A percentile compares a stretch with the other conserved stretches of the same genome.
These are phyloP conservation scores for Mycena metata DNA, from an alignment of 768 basidiomycete genomes.

Conservation along the genomic window DNA sequence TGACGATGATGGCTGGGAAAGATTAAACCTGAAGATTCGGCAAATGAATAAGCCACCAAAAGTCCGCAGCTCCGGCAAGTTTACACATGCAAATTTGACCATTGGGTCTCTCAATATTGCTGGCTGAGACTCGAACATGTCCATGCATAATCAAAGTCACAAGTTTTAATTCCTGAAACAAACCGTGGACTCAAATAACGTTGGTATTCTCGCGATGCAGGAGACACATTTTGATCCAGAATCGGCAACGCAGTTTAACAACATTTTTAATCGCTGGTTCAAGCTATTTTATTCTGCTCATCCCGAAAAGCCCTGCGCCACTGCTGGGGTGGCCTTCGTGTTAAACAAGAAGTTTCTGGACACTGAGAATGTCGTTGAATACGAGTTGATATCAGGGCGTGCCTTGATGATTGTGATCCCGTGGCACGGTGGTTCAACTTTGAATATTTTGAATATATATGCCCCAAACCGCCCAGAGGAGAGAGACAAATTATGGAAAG, in stretches of 20 bases:
- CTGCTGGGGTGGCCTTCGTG: no score
- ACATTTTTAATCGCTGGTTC: no score
- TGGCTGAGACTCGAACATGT: conserved; percentile 32
- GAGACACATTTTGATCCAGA: conserved; percentile 5
- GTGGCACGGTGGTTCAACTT: no score
- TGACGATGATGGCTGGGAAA: no score
- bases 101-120: conserved; percentile 19
- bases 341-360: no score
- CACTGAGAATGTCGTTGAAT: no score
- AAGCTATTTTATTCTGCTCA: no score
- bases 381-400: no score
- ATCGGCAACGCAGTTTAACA: not conserved
- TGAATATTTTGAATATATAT: not conserved
- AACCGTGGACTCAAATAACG: conserved; percentile 20
- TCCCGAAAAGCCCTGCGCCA: no score
- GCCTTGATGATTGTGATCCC: no score
- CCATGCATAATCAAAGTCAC: not conserved
- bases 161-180: conserved; percentile 39
- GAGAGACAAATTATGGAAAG: no score
- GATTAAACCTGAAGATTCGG: not conserved
- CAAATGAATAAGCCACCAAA: not conserved
- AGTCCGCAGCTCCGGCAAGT: not conserved
- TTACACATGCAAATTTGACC: conserved; percentile 7
- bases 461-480: no score
- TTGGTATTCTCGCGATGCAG: conserved; percentile 6